Evolutionary conservation across 345 rosid species (phyloP), one percentile per base, ranked within the genome.

Genomic region (Aegle marmelos): DNA sequence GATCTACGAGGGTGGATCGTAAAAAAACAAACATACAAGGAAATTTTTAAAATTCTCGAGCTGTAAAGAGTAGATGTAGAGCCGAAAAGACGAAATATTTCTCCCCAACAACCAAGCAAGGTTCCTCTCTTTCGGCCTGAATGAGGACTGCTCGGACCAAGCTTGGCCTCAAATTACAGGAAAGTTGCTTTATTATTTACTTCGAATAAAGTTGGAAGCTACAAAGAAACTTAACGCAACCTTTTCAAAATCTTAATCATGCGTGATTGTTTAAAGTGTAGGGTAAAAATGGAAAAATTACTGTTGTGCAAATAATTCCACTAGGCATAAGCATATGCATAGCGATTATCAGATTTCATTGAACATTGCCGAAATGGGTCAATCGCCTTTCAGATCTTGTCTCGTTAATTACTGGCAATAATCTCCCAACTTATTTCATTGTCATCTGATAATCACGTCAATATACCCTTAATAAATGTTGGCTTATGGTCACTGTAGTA

Each of bases 351-450:
- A 16, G 57, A 56, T 72, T 57, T 6, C 75, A 72, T 31, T 33
- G 63, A 72, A 72, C 65, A 56, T 72, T 9, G 74, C 30, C 34
- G 45, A 72, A 72, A 58, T 8, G 65, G 66, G 66, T 72, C 65
- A 57, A 34, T 72, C 54, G 3, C n/a, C 50, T 58, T 57, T 72
- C 48, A 71, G 31, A 19, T 28, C 14, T 57, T 72, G 65, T 72
- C 65, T 36, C 6, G 25, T 72, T 34, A 4, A 31, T 71, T n/a
- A 71, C 36, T 71, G 6, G 24, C 37, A 27, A 48, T 7, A 45
- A 68, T 70, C 54, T 2, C 9, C 75, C 17, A 24, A 72, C 36
- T 72, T 34, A 58, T 58, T 58, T 34, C 5, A 24, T 72, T 24
- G 22, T 72, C 0, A 9, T 58, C 66, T 72, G 31, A 8, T 9